These are phyloP conservation scores for Penicillium italicum DNA, from an alignment of 2,329 filamentous ascomycete species.

Conservation along the genomic window DNA sequence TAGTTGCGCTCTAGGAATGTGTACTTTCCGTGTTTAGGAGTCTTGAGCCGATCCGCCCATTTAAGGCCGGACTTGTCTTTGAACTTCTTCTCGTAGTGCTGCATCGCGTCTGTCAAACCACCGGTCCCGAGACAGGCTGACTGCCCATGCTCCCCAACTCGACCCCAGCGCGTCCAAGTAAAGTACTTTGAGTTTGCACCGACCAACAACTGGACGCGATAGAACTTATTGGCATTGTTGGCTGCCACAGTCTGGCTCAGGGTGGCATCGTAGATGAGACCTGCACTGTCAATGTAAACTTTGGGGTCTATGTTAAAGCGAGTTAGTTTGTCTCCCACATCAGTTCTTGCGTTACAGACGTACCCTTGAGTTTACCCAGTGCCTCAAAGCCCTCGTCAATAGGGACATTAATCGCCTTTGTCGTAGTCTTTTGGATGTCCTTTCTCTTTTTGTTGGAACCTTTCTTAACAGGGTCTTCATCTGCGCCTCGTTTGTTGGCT, in stretches of 20 bases:
- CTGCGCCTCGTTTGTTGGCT: conserved; percentile 7
- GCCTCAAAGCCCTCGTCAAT: conserved; percentile 43
- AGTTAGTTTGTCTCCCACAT: neutral
- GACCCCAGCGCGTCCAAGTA: conserved; percentile 77
- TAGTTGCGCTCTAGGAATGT: conserved; percentile 78
- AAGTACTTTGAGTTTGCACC: conserved; percentile 41
- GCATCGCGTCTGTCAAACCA: conserved; percentile 39
- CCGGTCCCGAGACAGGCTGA: conserved; percentile 41
- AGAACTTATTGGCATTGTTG: conserved; percentile 80
- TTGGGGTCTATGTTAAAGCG: neutral
- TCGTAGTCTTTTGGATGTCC: conserved; percentile 46
- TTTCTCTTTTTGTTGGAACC: conserved; percentile 39
- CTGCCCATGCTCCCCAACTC: conserved; percentile 60
- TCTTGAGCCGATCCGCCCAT: conserved; percentile 47
- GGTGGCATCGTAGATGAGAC: conserved; percentile 72
- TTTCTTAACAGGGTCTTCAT: neutral
- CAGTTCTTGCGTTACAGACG: neutral
- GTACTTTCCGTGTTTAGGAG: conserved; percentile 61
- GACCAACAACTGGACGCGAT: conserved; percentile 63
- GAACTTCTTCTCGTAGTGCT: conserved; percentile 54
- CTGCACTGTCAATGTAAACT: conserved; percentile 65
- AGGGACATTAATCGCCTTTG: conserved; percentile 43
- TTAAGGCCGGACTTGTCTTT: conserved; percentile 53
- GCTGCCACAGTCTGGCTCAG: conserved; percentile 72
- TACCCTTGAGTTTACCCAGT: neutral